Base-by-base conservation (phyloP, 306 rosid genomes). In the Ormosia emarginata region DNA sequence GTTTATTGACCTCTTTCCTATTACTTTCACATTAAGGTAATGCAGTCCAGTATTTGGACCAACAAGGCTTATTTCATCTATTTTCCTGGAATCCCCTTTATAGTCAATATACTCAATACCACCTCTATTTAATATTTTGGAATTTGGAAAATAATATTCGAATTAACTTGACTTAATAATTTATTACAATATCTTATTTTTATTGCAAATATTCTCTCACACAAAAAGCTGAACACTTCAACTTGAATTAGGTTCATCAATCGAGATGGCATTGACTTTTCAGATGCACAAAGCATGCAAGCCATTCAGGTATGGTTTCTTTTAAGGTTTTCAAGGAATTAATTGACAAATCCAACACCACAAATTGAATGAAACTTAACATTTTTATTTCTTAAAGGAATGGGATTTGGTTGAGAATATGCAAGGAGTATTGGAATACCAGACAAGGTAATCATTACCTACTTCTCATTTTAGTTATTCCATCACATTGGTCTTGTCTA, bases 371-470 rank as follows among this genome's bases (percentile, higher is more conserved):
- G 76, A 56, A 71, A 43, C 71, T 46, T 44, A 56, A 56, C 71
- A 18, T 79, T 76, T 75, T 74, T 86, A 29, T 73, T 71, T 67
- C 57, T 85, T 85, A 10, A 24, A 93, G 99, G 99, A 95, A 86
- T 95, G 98, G 99, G 99, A 95, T 73, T 92, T 95, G 91, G 99
- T 59, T 76, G 99, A 95, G 85, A 95, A 93, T 86, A 82, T 85
- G 79, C 99, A 92, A 83, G 99, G 99, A 88, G 90, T 91, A 49
- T 65, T 95, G 87, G 99, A 95, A 90, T 95, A 90, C 90, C 99
- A 95, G 89, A 95, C 99, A 78, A 90, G 97, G 98, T 95, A 90
- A 84, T 59, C 46, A 84, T 85, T 67, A 41, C 57, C 8, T 9
- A 61, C 73, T 85, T 78, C 59, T 46, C 33, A 62, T 72, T 55